Conservation (phyloP, 495 filamentous ascomycete genomes). For the Penicillium soppii region DNA sequence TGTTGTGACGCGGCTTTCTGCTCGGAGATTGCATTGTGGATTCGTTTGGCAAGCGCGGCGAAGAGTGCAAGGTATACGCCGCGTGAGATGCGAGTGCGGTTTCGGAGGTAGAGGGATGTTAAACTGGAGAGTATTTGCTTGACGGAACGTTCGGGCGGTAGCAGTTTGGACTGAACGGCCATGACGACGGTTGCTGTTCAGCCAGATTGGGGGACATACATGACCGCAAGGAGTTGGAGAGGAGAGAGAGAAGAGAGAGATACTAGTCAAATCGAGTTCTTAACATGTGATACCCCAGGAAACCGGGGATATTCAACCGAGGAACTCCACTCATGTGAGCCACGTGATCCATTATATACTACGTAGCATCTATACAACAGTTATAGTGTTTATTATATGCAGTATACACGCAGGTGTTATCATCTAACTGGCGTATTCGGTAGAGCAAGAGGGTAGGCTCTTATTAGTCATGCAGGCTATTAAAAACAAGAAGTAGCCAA, state of each 20-base stretch:
- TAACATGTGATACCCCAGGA: conserved; percentile 34
- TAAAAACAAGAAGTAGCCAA: no score
- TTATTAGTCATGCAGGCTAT: no score
- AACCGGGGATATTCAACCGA: conserved; percentile 29
- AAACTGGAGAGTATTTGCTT: conserved; percentile 72
- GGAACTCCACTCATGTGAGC: conserved; percentile 15
- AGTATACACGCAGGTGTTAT: no score
- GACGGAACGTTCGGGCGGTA: conserved; percentile 66
- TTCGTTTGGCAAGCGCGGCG: conserved; percentile 80
- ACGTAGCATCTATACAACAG: no score
- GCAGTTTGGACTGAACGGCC: conserved; percentile 80
- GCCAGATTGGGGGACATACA: conserved; percentile 33
- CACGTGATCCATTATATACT: no score
- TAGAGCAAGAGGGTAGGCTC: no score
- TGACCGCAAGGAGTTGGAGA: conserved; percentile 19
- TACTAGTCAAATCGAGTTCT: conserved; percentile 2
- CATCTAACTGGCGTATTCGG: no score
- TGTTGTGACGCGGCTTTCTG: conserved; percentile 88
- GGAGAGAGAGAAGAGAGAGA: conserved; percentile 2
- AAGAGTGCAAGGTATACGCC: conserved; percentile 90
- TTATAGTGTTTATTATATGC: no score
- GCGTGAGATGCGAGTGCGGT: conserved; percentile 88
- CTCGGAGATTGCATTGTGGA: conserved; percentile 87
- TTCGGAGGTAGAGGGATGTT: conserved; percentile 71
- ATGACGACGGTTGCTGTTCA: conserved; percentile 46